These are phyloP conservation scores for Cryoendolithus antarcticus DNA, from an alignment of 2,329 filamentous ascomycete species.

Conservation along the genomic window DNA sequence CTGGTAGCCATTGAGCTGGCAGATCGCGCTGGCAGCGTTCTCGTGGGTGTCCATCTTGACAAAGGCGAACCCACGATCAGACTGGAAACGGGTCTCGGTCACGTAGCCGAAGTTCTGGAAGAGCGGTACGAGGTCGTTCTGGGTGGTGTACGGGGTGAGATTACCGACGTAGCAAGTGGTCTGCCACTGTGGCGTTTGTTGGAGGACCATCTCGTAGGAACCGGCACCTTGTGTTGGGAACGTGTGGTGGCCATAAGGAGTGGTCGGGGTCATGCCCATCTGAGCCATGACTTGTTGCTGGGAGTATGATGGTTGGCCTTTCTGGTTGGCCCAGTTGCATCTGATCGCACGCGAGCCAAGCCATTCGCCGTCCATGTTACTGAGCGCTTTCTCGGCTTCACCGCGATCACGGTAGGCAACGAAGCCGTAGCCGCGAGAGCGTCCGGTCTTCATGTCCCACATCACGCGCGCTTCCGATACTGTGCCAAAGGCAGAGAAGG, in stretches of 20 bases:
- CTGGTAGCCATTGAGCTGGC: slow-evolving; percentile 93
- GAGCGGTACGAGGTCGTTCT: slow-evolving; percentile 89
- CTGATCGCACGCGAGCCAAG: slow-evolving; percentile 94
- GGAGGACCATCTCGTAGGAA: slow-evolving; percentile 93
- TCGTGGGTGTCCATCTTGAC: slow-evolving; percentile 99
- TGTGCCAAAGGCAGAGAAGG: slow-evolving; percentile 88
- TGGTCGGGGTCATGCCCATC: slow-evolving; percentile 97
- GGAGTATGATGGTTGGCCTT: slow-evolving; percentile 96
- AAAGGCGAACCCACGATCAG: slow-evolving; percentile 94
- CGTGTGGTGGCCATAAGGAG: slow-evolving; percentile 80
- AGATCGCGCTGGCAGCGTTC: slow-evolving; percentile 96
- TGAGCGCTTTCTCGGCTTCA: slow-evolving; percentile 91
- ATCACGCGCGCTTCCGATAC: slow-evolving; percentile 97
- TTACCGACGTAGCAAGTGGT: slow-evolving; percentile 98
- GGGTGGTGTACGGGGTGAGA: slow-evolving; percentile 91
- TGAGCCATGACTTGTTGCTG: slow-evolving; percentile 95
- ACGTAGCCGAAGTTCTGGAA: slow-evolving; percentile 99
- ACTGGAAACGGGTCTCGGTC: slow-evolving; percentile 93
- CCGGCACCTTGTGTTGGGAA: slow-evolving; percentile 94
- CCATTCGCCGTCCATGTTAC: slow-evolving; percentile 98
- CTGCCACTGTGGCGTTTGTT: slow-evolving; percentile 94
- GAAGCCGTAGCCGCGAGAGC: slow-evolving; percentile 94
- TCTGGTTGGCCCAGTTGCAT: slow-evolving; percentile 99
- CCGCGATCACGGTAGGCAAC: slow-evolving; percentile 89
- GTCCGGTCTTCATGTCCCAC: slow-evolving; percentile 99